A percentile compares a stretch with the other conserved stretches of the same genome.
Conservation (phyloP, 768 basidiomycete species). For the Xanthoconium purpureum region DNA sequence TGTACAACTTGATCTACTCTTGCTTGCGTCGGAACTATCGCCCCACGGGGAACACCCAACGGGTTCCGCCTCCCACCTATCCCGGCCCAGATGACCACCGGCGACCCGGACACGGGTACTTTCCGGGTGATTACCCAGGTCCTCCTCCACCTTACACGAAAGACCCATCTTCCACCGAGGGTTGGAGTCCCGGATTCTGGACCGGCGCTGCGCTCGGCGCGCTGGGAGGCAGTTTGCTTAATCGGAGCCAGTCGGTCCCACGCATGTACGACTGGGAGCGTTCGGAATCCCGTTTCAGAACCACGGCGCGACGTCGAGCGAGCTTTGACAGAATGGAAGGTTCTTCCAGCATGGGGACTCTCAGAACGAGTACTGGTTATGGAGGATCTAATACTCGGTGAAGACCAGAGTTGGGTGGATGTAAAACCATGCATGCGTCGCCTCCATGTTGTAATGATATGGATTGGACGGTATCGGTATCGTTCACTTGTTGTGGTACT, state of each 20-base stretch:
- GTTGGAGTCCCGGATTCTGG: conserved; percentile 79
- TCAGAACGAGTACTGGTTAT: conserved; percentile 76
- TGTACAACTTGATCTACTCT: conserved; percentile 58
- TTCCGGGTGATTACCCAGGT: conserved; percentile 49
- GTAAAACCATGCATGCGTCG: background rate
- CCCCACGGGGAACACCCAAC: conserved; percentile 31
- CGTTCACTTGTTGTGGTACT: background rate
- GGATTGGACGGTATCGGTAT: background rate
- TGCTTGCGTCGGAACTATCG: conserved; percentile 40
- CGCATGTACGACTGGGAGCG: conserved; percentile 60
- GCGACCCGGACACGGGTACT: conserved; percentile 42
- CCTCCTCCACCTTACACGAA: conserved; percentile 59
- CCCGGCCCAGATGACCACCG: conserved; percentile 24
- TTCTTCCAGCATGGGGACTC: conserved; percentile 62
- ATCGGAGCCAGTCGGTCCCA: conserved; percentile 32
- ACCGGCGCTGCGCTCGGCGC: conserved; percentile 77
- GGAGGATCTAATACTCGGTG: conserved; percentile 75
- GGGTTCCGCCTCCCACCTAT: conserved; percentile 28
- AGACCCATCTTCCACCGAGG: conserved; percentile 27
- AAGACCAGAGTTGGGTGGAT: conserved; percentile 14
- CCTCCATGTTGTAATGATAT: background rate
- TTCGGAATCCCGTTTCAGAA: conserved; percentile 32
- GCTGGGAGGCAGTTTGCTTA: conserved; percentile 57
- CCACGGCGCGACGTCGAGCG: conserved; percentile 22
- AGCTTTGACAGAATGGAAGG: conserved; percentile 61